Evolutionary conservation across 192 early-diverging fungal species (phyloP), one percentile per base, ranked within the genome.

Genomic region (Umbelopsis vinacea): DNA sequence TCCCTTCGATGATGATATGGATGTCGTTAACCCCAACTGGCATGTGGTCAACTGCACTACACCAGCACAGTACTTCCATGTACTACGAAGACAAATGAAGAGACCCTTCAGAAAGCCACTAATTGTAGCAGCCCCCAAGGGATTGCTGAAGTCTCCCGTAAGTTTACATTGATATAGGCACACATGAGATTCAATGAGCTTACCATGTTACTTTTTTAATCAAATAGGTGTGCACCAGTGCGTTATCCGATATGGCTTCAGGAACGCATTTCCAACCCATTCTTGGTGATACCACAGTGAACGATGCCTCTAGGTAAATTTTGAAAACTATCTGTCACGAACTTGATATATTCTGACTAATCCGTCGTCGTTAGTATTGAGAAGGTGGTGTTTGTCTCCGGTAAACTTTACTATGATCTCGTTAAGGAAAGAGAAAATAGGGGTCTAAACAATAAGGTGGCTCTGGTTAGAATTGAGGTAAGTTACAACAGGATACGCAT

Each of bases 31-130:
- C 81, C 90, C 93, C 38, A 98, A 98, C 79, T 93, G 97, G 92
- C 95, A 96, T 72, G 89, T 98, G 17, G 94, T 89, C 2, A 91
- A 95, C 53, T 93, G 92, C n/a, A 97, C 96, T 17, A 94, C 92
- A 2, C 97, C 97, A 0, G 95, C 95, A 2, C 96, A 98, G 77
- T 95, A 95, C 79, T 98, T 97, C 87, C 97, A 98, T 78, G 82
- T 95, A 46, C 81, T 98, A n/a, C 88, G 97, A 45, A 89, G 97
- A 46, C 97, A 98, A 78, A 85, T 90, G 79, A 70, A 37, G 53
- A 9, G 94, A 60, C 85, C 90, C 76, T 98, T 91, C 84, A 91
- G 97, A 71, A 96, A 97, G 82, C 97, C 96, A n/a, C 83, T 98
- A 73, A 90, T 98, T 33, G 89, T 97, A 7, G 87, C 91, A 15